Evolutionary conservation across 768 basidiomycete genomes (phyloP).

Genomic region (Trametes cubensis): DNA sequence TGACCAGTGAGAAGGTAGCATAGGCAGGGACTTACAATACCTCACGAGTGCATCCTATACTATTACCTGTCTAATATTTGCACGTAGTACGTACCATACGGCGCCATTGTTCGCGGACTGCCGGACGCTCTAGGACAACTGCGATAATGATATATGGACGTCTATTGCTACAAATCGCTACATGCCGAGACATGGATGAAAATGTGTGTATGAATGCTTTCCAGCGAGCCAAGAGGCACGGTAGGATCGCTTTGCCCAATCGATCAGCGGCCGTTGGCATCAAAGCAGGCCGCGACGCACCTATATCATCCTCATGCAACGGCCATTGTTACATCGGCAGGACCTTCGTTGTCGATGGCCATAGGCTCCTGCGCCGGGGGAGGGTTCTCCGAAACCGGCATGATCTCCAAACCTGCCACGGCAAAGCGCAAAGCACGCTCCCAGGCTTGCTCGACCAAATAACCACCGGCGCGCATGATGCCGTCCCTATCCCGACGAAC

Average conservation of each 20-base stretch:
- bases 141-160: neutral
- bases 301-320: slow-evolving; percentile 33
- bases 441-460: slow-evolving; percentile 82
- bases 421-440: slow-evolving; percentile 75
- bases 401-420: slow-evolving; percentile 71
- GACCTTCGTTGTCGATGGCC: slow-evolving; percentile 16
- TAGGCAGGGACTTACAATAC: neutral
- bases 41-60: neutral
- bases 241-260: no score
- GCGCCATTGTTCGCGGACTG: no score
- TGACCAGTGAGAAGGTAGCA: slow-evolving; percentile 50
- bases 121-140: no score
- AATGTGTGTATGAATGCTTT: no score
- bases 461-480: slow-evolving; percentile 83
- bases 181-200: no score
- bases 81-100: no score
- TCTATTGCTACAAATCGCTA: neutral
- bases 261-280: no score
- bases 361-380: neutral
- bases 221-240: no score
- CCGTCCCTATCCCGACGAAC: slow-evolving; percentile 76
- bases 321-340: slow-evolving; percentile 52
- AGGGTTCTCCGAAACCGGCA: slow-evolving; percentile 39
- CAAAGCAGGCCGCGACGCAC: neutral
- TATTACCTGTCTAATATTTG: neutral